phyloP scores from a whole-genome alignment of 306 rosid genomes.

The Medicago ruthenica region DNA sequence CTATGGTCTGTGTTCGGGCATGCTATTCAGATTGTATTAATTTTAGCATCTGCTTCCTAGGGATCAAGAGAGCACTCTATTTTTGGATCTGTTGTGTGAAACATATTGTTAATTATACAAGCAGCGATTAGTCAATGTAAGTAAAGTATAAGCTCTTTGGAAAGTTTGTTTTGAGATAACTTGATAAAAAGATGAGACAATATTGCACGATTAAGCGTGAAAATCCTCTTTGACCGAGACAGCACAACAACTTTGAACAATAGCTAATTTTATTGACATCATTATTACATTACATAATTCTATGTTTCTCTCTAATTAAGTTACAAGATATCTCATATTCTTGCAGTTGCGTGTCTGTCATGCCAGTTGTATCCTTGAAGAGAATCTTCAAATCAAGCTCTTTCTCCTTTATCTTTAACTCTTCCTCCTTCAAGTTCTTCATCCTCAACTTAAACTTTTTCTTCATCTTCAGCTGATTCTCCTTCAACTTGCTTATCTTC shows the following conservation, averaged over 20 bases:
- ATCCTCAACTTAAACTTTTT: not conserved
- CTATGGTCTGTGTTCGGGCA: not conserved
- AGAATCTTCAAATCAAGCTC: not conserved
- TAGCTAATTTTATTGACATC: not conserved
- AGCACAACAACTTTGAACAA: not conserved
- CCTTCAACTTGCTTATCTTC: not conserved
- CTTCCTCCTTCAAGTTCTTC: conserved; percentile 2
- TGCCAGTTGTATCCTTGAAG: not conserved
- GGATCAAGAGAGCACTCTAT: not conserved
- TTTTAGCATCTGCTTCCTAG: not conserved
- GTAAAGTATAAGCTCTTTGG: not conserved
- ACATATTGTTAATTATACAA: not conserved
- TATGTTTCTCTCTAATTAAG: not conserved
- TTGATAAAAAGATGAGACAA: not conserved
- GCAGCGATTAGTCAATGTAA: not conserved
- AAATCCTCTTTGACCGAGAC: not conserved
- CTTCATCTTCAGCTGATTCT: not conserved
- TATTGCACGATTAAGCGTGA: not conserved
- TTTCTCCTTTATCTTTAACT: not conserved
- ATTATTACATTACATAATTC: not conserved
- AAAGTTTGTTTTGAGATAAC: not conserved
- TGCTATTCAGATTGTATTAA: conserved; percentile 19
- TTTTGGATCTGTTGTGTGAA: not conserved
- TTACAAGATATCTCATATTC: not conserved
- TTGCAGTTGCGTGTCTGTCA: not conserved